Base-by-base conservation (phyloP, 2,329 filamentous ascomycete species). In the Trematosphaeria pertusa region DNA sequence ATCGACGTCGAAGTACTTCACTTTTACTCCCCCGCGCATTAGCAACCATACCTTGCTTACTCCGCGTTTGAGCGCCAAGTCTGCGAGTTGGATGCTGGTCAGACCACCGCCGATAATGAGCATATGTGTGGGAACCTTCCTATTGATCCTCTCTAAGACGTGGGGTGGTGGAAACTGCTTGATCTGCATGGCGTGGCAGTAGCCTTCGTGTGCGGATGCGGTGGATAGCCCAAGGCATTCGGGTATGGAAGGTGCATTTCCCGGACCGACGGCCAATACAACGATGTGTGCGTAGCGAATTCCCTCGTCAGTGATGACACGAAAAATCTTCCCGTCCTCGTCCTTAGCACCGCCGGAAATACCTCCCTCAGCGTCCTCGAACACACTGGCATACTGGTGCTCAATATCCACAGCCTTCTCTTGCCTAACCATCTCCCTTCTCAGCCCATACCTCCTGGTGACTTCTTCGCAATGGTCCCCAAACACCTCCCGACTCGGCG, bases 1-100 rank as follows among this genome's bases (percentile, higher is more conserved):
- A 46, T 86, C 83, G 18, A 93, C 80, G 58, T 93, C 89, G 55
- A 93, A 93, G 48, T 87, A 85, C 70, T 93, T 93, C 38, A 90
- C 79, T 56, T 81, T 81, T 54, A 74, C 73, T 64, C 56, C 74
- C 39, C 79, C 76, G 22, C 89, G 80, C 81, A 91, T 85, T 19
- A 93, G 63, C 40, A 88, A 81, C 76, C 81, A 88, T 0, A 92
- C 85, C 52, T 84, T 87, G 1, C 75, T 79, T 0, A 89, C 84
- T 0, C 87, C 87, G 18, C 78, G 77, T 7, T 81, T 79, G 46
- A 91, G 73, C 1, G 83, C 83, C 36, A 87, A 76, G 61, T 91
- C 87, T 0, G 84, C 78, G 14, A 92, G 76, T 65, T 93, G 89
- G 0, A 88, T 87, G 17, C 87, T 88, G 0, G 89, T 91, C 3